Percentiles rank a stretch among this genome's conserved stretches.
These are phyloP conservation scores for Yarrowia deformans DNA, from an alignment of 805 yeast species.

Conservation along the genomic window DNA sequence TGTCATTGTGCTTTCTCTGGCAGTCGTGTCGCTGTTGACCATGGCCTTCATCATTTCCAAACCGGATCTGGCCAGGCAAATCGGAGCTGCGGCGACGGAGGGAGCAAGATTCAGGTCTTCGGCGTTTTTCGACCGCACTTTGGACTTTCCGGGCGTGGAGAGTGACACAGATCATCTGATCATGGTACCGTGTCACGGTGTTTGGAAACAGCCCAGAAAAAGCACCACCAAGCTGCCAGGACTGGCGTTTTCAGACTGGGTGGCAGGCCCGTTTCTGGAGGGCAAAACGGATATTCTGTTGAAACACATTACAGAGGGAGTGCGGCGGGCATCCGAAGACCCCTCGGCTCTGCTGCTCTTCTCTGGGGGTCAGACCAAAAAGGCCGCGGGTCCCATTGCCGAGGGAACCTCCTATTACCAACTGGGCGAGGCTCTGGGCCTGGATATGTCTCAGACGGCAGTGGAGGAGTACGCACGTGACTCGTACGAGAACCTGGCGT, in stretches of 20 bases:
- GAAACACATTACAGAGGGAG: conserved; percentile 19
- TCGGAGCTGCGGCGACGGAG: conserved; percentile 1
- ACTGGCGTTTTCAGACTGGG: conserved; percentile 27
- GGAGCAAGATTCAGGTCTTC: not conserved
- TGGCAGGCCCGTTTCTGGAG: conserved; percentile 10
- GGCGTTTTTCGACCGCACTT: conserved; percentile 8
- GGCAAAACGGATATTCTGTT: conserved; percentile 29
- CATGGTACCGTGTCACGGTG: conserved; percentile 34
- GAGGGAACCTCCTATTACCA: conserved; percentile 31
- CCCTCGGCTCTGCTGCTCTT: conserved; percentile 11
- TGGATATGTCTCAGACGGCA: conserved; percentile 8
- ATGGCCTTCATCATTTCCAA: conserved; percentile 26
- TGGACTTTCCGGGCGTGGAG: not conserved
- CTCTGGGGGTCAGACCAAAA: conserved; percentile 34
- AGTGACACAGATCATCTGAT: conserved; percentile 28
- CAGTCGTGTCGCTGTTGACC: conserved; percentile 11
- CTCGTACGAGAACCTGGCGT: conserved; percentile 35
- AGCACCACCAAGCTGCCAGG: conserved; percentile 1
- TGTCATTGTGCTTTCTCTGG: conserved; percentile 3
- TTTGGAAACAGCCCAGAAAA: conserved; percentile 19
- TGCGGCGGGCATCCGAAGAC: conserved; percentile 6
- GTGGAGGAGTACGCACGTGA: conserved; percentile 34
- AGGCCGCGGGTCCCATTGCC: conserved; percentile 9
- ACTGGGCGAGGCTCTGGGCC: conserved; percentile 12
- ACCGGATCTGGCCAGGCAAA: not conserved